phyloP scores from a whole-genome alignment of 192 early-diverging fungal genomes.

The Coemansia sp. region DNA sequence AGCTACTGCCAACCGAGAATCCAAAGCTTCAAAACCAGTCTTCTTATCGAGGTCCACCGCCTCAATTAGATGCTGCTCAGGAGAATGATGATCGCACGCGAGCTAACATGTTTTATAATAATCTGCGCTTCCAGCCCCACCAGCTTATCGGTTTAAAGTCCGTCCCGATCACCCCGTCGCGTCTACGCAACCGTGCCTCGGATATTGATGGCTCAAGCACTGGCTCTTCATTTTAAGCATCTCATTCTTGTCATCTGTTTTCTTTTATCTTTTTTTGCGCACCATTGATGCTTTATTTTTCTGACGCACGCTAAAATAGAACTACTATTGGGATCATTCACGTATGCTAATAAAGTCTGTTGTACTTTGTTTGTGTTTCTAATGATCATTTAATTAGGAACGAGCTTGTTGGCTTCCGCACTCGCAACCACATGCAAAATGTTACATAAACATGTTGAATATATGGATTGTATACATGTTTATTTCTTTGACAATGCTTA shows the following conservation, averaged over 20 bases:
- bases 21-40: constrained; percentile 2
- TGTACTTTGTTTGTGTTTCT: not conserved
- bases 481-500: too few species aligned
- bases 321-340: not conserved
- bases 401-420: too few species aligned
- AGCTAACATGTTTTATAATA: constrained; percentile 3
- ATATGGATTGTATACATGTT: too few species aligned
- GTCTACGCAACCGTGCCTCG: constrained; percentile 39
- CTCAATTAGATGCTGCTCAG: not conserved
- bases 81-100: not conserved
- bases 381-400: not conserved
- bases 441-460: too few species aligned
- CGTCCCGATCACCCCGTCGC: constrained; percentile 40
- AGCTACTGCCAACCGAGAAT: not conserved
- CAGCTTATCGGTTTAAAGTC: constrained; percentile 21
- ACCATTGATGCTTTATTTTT: not conserved
- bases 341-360: not conserved
- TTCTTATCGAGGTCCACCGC: not conserved
- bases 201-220: constrained; percentile 35
- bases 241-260: not conserved
- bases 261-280: constrained; percentile 5
- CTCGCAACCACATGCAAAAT: too few species aligned
- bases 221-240: constrained; percentile 22
- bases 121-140: constrained; percentile 21
- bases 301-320: not conserved